These are phyloP conservation scores for Lotus japonicus DNA, from an alignment of 306 rosid species.

Conservation along the genomic window DNA sequence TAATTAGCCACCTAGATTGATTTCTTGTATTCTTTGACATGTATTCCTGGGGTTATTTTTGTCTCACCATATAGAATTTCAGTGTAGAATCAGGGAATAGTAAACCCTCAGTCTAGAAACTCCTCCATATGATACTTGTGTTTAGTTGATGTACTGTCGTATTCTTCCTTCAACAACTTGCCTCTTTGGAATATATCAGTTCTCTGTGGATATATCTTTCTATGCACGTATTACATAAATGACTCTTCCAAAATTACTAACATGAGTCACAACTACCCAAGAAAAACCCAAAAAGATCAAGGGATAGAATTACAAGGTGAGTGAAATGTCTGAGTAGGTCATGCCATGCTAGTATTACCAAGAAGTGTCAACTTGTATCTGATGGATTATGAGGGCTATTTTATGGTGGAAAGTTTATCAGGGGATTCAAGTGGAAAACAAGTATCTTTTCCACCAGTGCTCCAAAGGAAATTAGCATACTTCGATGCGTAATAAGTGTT, in stretches of 20 bases:
- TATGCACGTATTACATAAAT: not conserved
- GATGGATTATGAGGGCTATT: not conserved
- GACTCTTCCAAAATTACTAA: not conserved
- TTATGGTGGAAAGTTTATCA: conserved; percentile 8
- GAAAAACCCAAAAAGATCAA: not conserved
- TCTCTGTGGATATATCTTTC: no score
- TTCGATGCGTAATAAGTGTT: conserved; percentile 41
- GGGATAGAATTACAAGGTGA: not conserved
- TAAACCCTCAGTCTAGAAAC: not conserved
- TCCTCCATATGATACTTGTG: not conserved
- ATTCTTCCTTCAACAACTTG: no score
- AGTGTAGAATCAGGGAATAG: conserved; percentile 15
- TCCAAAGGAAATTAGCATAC: conserved; percentile 63
- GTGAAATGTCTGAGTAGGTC: not conserved
- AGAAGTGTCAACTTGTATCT: not conserved
- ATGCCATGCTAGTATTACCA: not conserved
- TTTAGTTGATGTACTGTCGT: not conserved
- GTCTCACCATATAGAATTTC: not conserved
- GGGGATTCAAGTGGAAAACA: conserved; percentile 26
- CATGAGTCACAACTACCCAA: not conserved
- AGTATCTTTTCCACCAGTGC: conserved; percentile 46
- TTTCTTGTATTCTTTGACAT: conserved; percentile 37
- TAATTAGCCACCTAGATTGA: conserved; percentile 26
- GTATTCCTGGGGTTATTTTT: conserved; percentile 25
- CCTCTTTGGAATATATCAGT: no score